These are phyloP conservation scores for Trichoderma koningiopsis DNA, from an alignment of 2,329 filamentous ascomycete species.

Conservation along the genomic window DNA sequence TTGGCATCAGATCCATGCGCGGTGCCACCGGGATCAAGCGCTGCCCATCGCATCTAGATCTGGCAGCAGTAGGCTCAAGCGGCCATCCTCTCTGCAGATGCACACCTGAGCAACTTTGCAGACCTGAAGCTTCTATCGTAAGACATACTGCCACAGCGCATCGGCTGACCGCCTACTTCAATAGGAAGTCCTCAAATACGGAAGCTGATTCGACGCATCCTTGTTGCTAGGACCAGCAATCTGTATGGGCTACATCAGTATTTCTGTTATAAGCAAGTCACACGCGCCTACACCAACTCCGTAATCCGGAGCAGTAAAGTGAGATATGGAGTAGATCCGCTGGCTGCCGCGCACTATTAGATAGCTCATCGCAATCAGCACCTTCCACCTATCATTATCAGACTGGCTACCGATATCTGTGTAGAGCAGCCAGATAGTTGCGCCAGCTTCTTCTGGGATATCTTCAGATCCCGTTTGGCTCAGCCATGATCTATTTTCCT, in stretches of 20 bases:
- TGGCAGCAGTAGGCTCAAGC: neutral
- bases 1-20: neutral
- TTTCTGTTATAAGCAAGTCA: neutral
- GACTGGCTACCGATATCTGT: neutral
- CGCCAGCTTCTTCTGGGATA: neutral
- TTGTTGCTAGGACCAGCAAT: neutral
- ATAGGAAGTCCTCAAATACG: neutral
- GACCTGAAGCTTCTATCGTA: neutral
- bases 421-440: neutral
- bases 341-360: neutral
- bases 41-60: neutral
- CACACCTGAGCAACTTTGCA: neutral
- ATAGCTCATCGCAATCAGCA: conserved; percentile 1
- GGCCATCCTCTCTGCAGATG: neutral
- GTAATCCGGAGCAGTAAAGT: neutral
- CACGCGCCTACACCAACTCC: neutral
- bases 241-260: neutral
- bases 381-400: neutral
- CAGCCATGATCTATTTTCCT: neutral
- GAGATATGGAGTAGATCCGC: neutral
- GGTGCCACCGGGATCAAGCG: neutral
- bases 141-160: neutral
- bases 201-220: neutral
- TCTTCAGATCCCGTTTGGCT: neutral
- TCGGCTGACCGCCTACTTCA: neutral